phyloP scores from a whole-genome alignment of 257 asterid species.

The Solanum peruvianum region DNA sequence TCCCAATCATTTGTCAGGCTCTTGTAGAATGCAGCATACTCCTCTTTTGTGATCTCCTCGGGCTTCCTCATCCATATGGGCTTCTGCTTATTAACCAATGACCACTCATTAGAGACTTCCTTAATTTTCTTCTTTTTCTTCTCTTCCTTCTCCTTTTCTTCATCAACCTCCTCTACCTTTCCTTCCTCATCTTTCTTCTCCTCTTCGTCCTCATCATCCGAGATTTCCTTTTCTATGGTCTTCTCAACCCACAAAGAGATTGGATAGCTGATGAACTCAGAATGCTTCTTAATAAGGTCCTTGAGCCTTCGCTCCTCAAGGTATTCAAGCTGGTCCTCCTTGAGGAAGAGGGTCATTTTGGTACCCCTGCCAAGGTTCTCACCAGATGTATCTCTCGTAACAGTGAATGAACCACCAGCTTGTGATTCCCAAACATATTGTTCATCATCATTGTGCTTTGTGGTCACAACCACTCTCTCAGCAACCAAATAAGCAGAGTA shows the following conservation, averaged over 20 bases:
- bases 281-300: conserved; percentile 51
- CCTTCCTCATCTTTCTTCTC: conserved; percentile 60
- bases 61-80: conserved; percentile 70
- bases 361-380: conserved; percentile 53
- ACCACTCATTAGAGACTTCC: conserved; percentile 68
- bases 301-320: conserved; percentile 57
- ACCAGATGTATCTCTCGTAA: conserved; percentile 43
- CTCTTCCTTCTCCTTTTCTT: conserved; percentile 44
- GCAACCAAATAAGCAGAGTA: conserved; percentile 58
- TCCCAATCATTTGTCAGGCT: conserved; percentile 60
- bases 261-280: conserved; percentile 60
- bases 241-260: conserved; percentile 55
- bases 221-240: conserved; percentile 54
- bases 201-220: conserved; percentile 60
- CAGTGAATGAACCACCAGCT: conserved; percentile 64
- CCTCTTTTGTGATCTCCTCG: conserved; percentile 57
- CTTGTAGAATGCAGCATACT: conserved; percentile 64
- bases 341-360: conserved; percentile 41
- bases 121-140: conserved; percentile 54
- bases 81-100: conserved; percentile 56
- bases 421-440: conserved; percentile 66
- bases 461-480: conserved; percentile 47
- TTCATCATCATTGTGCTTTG: conserved; percentile 55
- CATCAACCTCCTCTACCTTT: conserved; percentile 51
- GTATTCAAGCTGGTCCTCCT: conserved; percentile 66